Evolutionary conservation across 352 stramenopile species (phyloP).

Genomic region (Phytophthora sojae): DNA sequence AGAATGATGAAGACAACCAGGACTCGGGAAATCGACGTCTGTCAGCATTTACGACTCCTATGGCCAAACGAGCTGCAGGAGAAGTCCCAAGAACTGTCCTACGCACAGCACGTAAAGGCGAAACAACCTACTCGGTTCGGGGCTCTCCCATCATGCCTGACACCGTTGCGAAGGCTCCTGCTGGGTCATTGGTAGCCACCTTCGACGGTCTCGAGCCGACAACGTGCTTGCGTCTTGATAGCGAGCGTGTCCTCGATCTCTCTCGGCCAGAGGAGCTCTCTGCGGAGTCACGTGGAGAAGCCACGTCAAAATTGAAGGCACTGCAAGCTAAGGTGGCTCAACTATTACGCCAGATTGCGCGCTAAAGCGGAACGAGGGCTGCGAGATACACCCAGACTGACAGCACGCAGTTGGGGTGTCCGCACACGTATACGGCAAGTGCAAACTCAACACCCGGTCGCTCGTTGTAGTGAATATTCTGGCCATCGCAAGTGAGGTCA

Average conservation of each 20-base stretch:
- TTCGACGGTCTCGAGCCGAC: constrained; percentile 59
- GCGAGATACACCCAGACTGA: constrained; percentile 95
- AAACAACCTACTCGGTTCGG: constrained; percentile 73
- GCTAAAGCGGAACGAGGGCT: constrained; percentile 54
- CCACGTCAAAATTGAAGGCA: constrained; percentile 68
- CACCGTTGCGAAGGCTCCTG: constrained; percentile 61
- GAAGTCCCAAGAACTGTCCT: constrained; percentile 48
- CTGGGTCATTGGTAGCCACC: constrained; percentile 65
- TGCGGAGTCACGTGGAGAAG: constrained; percentile 61
- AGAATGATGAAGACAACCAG: constrained; percentile 14
- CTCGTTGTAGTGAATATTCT: constrained; percentile 92
- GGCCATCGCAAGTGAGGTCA: constrained; percentile 14
- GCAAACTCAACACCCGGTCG: constrained; percentile 91
- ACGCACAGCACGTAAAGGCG: constrained; percentile 74
- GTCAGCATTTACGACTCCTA: constrained; percentile 53
- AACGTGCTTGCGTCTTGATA: constrained; percentile 69
- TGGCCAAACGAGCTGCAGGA: constrained; percentile 28
- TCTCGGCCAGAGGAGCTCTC: constrained; percentile 70
- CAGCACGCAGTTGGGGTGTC: constrained; percentile 88
- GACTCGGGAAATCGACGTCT: constrained; percentile 29
- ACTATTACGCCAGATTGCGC: constrained; percentile 59
- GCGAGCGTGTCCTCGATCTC: constrained; percentile 65
- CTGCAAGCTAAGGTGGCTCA: constrained; percentile 77
- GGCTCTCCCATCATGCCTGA: constrained; percentile 75
- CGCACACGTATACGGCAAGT: constrained; percentile 86